A percentile compares a stretch with the other conserved stretches of the same genome.
Evolutionary conservation across 2,329 filamentous ascomycete species (phyloP).

Genomic region (Neobulgaria alba): DNA sequence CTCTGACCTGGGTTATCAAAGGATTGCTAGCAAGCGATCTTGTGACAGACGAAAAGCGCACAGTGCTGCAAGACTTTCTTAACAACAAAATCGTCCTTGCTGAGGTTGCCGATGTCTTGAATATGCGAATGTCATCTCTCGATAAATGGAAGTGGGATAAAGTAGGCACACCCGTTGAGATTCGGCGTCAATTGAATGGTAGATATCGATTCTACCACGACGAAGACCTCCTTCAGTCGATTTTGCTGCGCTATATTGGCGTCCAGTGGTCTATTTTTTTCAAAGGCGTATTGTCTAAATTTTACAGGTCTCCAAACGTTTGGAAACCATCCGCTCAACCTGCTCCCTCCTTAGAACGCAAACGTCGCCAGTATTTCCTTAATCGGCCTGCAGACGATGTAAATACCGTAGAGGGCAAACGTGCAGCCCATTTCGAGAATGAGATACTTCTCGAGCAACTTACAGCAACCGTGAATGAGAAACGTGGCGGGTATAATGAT

Average conservation of each 20-base stretch:
- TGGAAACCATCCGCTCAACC: slow-evolving; percentile 20
- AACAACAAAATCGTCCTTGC: slow-evolving; percentile 39
- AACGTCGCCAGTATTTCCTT: slow-evolving; percentile 39
- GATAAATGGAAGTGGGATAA: slow-evolving; percentile 43
- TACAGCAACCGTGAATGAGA: slow-evolving; percentile 32
- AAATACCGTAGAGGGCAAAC: slow-evolving; percentile 29
- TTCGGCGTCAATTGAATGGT: slow-evolving; percentile 45
- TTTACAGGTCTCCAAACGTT: slow-evolving; percentile 21
- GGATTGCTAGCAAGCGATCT: slow-evolving; percentile 42
- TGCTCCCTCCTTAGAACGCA: slow-evolving; percentile 31
- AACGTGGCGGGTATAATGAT: slow-evolving; percentile 34
- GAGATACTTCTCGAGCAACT: slow-evolving; percentile 45
- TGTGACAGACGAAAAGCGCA: slow-evolving; percentile 41
- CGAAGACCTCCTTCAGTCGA: slow-evolving; percentile 45
- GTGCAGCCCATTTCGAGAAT: too few species aligned
- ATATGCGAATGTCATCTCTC: slow-evolving; percentile 43
- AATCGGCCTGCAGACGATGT: too few species aligned
- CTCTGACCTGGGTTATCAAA: slow-evolving; percentile 37
- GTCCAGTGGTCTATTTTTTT: slow-evolving; percentile 40
- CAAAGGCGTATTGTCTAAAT: slow-evolving; percentile 31
- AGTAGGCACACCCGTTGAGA: slow-evolving; percentile 37
- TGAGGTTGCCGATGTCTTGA: slow-evolving; percentile 48
- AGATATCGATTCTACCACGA: slow-evolving; percentile 53
- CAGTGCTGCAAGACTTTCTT: slow-evolving; percentile 40
- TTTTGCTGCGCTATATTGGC: slow-evolving; percentile 45